phyloP scores from a whole-genome alignment of 352 stramenopile species.

The Hyaloperonospora arabidopsidis region DNA sequence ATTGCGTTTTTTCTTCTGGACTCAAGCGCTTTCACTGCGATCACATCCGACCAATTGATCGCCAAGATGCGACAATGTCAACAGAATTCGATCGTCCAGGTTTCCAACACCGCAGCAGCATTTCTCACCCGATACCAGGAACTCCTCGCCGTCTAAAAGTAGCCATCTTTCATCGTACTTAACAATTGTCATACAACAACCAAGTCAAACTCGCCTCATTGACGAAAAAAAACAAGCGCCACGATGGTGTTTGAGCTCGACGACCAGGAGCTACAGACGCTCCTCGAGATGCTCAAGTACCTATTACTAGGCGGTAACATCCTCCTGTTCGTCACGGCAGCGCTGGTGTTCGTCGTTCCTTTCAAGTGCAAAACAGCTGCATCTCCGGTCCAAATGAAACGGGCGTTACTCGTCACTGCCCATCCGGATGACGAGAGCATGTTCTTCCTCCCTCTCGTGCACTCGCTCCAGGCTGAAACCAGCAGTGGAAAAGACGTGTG shows the following conservation, averaged over 20 bases:
- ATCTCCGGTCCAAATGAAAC: constrained; percentile 22
- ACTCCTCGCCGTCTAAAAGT: constrained; percentile 19
- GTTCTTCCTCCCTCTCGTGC: constrained; percentile 92
- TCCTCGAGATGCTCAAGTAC: constrained; percentile 54
- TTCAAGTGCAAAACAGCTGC: not conserved
- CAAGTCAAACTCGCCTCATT: constrained; percentile 12
- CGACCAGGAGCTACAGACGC: constrained; percentile 28
- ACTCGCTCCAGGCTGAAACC: constrained; percentile 29
- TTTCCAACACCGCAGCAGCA: constrained; percentile 43
- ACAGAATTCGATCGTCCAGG: constrained; percentile 29
- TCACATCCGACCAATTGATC: constrained; percentile 34
- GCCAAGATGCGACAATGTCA: constrained; percentile 29
- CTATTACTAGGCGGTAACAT: constrained; percentile 50
- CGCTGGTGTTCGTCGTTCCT: constrained; percentile 26
- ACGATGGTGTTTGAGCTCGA: constrained; percentile 20
- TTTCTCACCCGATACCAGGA: constrained; percentile 41
- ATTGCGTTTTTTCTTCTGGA: constrained; percentile 66
- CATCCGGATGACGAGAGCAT: constrained; percentile 96
- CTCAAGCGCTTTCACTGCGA: constrained; percentile 34
- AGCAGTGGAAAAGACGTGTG: constrained; percentile 19
- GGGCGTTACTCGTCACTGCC: constrained; percentile 84
- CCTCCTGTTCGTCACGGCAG: constrained; percentile 46
- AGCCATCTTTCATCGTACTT: constrained; percentile 13
- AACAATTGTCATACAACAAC: constrained; percentile 10
- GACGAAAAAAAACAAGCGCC: constrained; percentile 5